Evolutionary conservation across 257 asterid genomes (phyloP), one percentile per base, ranked within the genome.

Genomic region (Linaria vulgaris): DNA sequence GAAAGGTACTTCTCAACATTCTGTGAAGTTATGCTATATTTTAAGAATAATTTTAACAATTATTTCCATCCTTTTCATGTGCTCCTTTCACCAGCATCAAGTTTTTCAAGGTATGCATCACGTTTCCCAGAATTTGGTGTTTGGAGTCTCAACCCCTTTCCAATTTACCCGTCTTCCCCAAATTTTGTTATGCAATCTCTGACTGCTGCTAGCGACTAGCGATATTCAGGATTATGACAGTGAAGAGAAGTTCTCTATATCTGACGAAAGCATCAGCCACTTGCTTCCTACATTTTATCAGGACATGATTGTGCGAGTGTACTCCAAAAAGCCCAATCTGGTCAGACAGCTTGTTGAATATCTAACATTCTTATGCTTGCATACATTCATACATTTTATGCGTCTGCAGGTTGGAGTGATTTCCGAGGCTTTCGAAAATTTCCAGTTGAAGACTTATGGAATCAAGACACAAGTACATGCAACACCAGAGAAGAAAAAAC

Each of bases 281-380:
- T 78, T 92, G 83, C 86, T 92, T 72, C 97, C 99, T 37, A 52
- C 96, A 30, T 86, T 73, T 63, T 88, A 71, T 65, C 91, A 89
- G 71, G 99, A 92, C 77, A 83, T 85, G 94, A 89, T 92, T 34
- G 99, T 92, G 70, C 85, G 95, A 70, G 96, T 92, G 58, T 92
- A 92, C 76, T 83, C 97, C 76, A 92, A 83, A 80, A 87, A 82
- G 81, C 84, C 91, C 56, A 88, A 83, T 79, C 83, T 87, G 96
- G 99, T 92, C 74, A 47, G 54, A 67, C 58, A 13, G 72, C 74
- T 70, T n/a, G 38, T 46, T 24, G 34, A 45, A 34, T 10, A 47
- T 46, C 62, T 48, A 12, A 46, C 48, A 52, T 51, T 61, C 61
- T 11, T 45, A 1, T 53, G 56, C 66, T 52, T 20, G 7, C 8